Evolutionary conservation across 2,329 filamentous ascomycete genomes (phyloP).

Genomic region (Zasmidium cellare): DNA sequence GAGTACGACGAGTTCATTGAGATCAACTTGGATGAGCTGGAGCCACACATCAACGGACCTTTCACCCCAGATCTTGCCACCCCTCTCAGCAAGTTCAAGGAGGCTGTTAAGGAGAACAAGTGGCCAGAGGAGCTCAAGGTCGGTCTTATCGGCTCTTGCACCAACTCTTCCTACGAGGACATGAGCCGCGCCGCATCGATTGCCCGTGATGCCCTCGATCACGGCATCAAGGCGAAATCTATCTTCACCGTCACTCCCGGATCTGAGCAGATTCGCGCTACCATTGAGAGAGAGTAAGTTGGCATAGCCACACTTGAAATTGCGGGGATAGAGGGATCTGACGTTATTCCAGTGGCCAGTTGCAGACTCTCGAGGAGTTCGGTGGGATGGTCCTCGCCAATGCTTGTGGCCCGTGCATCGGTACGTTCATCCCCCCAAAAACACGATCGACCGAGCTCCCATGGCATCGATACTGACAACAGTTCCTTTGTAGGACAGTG

Average conservation of each 20-base stretch:
- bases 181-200: constrained; percentile 94
- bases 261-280: constrained; percentile 94
- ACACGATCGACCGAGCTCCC: too few relatives aligned
- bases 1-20: constrained; percentile 96
- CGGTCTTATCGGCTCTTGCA: constrained; percentile 96
- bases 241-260: constrained; percentile 94
- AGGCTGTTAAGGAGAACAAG: constrained; percentile 88
- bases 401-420: constrained; percentile 87
- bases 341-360: constrained; percentile 35
- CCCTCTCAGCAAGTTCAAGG: constrained; percentile 95
- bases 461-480: background rate
- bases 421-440: constrained; percentile 34
- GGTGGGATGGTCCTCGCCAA: constrained; percentile 94
- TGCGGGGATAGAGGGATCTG: background rate
- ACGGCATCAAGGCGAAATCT: constrained; percentile 91
- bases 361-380: constrained; percentile 94
- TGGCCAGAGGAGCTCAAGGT: constrained; percentile 98
- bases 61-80: constrained; percentile 98
- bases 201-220: constrained; percentile 83
- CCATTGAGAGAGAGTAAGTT: constrained; percentile 71
- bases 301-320: background rate
- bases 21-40: constrained; percentile 90
- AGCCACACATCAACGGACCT: constrained; percentile 97
- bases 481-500: constrained; percentile 61
- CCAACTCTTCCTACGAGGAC: constrained; percentile 85